Evolutionary conservation across 2,329 filamentous ascomycete genomes (phyloP).

Genomic region (Ophiocordyceps polyrhachis-furcata): DNA sequence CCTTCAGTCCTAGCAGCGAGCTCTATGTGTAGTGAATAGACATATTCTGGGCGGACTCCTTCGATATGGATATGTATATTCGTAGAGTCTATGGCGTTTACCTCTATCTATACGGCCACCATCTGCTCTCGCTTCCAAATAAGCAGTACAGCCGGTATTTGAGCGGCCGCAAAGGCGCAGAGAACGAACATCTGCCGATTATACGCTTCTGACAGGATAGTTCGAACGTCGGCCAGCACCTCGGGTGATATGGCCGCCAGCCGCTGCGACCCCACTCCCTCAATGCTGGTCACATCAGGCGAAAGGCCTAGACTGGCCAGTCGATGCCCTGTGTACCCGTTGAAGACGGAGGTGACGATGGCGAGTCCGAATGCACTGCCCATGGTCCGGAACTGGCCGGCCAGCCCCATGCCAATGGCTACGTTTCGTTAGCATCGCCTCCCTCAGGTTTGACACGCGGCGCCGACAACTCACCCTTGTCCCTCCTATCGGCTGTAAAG

Average conservation of each 20-base stretch:
- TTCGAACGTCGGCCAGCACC: not conserved
- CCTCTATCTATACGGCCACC: not conserved
- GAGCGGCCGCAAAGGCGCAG: not conserved
- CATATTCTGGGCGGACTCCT: not conserved
- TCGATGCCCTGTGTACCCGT: not conserved
- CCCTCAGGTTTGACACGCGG: not conserved
- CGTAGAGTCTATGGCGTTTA: not conserved
- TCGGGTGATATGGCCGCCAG: not conserved
- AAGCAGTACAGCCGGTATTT: not conserved
- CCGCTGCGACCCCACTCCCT: not conserved
- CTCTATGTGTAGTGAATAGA: too few relatives aligned
- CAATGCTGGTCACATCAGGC: not conserved
- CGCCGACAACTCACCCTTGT: not conserved
- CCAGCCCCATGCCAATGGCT: not conserved
- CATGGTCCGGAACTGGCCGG: not conserved
- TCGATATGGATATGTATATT: not conserved
- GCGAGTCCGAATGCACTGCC: not conserved
- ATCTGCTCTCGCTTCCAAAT: not conserved
- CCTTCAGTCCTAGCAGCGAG: too few relatives aligned
- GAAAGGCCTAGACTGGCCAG: not conserved
- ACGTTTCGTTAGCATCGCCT: not conserved
- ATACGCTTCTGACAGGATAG: not conserved
- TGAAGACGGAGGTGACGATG: not conserved
- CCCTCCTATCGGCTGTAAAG: not conserved
- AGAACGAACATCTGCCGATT: not conserved